A percentile compares a stretch with the other conserved stretches of the same genome.
Evolutionary conservation across 179 eudicot genomes (phyloP).

Genomic region (Silene vulgaris): DNA sequence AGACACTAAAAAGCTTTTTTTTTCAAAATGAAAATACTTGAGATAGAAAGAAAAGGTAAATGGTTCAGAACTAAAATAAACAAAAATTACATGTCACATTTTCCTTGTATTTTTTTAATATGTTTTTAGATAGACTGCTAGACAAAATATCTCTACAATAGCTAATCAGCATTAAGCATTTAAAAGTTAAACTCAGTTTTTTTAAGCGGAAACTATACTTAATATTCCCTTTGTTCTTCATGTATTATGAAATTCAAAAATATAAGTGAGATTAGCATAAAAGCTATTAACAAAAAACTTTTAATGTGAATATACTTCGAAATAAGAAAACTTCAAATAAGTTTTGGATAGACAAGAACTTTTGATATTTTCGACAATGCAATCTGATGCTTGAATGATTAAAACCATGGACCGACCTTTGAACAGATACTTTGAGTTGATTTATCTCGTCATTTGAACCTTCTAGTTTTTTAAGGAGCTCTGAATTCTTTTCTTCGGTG

Average conservation of each 20-base stretch:
- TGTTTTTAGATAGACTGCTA: not conserved
- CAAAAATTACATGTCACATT: not conserved
- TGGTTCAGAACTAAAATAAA: not conserved
- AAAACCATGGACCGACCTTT: slow-evolving; percentile 9
- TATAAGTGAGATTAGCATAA: not conserved
- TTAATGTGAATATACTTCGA: not conserved
- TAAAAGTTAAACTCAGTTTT: not conserved
- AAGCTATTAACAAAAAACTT: not conserved
- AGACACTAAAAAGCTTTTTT: not conserved
- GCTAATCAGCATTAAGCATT: not conserved
- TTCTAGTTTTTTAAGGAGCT: slow-evolving; percentile 58
- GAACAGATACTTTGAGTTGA: slow-evolving; percentile 49
- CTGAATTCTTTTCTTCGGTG: slow-evolving; percentile 54
- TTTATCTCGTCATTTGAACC: slow-evolving; percentile 60
- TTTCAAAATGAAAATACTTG: not conserved
- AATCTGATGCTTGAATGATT: no score
- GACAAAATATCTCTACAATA: not conserved
- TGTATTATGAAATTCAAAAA: not conserved
- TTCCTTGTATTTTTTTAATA: not conserved
- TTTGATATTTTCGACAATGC: no score
- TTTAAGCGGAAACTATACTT: not conserved
- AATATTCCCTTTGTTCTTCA: not conserved
- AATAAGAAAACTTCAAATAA: not conserved
- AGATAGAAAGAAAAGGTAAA: not conserved
- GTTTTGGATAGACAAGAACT: not conserved